Percentiles rank a stretch among this genome's conserved stretches.
Conservation (phyloP, 352 stramenopile genomes). For the Pythium sp. region DNA sequence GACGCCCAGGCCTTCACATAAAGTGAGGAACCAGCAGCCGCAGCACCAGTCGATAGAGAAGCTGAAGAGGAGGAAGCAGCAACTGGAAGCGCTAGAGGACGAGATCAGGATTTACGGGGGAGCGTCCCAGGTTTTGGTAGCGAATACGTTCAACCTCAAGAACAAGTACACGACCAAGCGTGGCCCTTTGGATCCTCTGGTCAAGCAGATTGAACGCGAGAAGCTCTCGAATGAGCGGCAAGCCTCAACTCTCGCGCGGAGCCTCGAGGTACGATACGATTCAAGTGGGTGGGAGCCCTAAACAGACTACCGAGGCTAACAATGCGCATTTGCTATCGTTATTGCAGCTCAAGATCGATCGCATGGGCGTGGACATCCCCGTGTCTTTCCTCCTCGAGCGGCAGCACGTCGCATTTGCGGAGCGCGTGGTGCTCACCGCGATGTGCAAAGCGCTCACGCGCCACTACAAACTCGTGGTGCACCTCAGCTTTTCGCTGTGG, state of each 20-base stretch:
- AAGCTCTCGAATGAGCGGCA: constrained; percentile 1
- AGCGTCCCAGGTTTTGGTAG: background rate
- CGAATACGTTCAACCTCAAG: background rate
- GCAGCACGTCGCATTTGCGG: constrained; percentile 20
- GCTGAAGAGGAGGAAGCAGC: background rate
- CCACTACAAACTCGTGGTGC: constrained; percentile 16
- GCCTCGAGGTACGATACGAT: constrained; percentile 1
- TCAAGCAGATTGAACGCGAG: constrained; percentile 3
- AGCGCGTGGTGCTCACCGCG: constrained; percentile 21
- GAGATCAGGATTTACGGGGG: constrained; percentile 5
- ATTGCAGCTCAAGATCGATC: constrained; percentile 13
- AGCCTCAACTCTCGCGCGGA: background rate
- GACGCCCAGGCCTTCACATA: background rate
- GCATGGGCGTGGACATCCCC: constrained; percentile 17
- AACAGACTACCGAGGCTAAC: background rate
- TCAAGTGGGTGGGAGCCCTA: background rate
- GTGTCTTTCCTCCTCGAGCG: constrained; percentile 25
- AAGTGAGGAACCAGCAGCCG: background rate
- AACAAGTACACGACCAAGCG: background rate
- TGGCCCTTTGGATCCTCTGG: background rate
- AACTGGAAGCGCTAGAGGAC: constrained; percentile 5
- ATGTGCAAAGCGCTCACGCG: constrained; percentile 16
- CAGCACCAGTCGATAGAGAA: background rate
- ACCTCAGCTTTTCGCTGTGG: constrained; percentile 16
- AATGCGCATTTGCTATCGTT: background rate